Conservation (phyloP, 2,329 filamentous ascomycete species). For the Neofusicoccum umdonicola region DNA sequence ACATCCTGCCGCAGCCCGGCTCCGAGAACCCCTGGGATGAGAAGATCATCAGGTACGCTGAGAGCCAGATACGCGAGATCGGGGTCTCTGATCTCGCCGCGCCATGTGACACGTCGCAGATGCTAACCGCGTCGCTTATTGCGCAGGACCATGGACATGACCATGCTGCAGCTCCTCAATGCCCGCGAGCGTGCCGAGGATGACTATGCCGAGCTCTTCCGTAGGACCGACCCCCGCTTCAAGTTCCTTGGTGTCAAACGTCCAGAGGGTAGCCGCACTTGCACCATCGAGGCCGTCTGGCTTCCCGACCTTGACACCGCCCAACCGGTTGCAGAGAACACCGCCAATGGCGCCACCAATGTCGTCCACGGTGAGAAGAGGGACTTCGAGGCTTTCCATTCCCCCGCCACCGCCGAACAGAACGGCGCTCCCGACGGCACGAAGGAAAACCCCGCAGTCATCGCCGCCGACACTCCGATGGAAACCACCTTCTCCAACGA, state of each 20-base stretch:
- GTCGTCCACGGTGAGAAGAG: background rate
- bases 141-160: conserved; percentile 19
- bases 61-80: conserved; percentile 3
- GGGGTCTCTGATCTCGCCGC: background rate
- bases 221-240: conserved; percentile 19
- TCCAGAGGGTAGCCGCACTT: conserved; percentile 13
- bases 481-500: background rate
- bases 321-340: background rate
- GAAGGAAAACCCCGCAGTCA: background rate
- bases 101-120: background rate
- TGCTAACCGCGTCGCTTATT: background rate
- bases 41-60: conserved; percentile 18
- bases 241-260: conserved; percentile 15
- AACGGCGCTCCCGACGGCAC: background rate
- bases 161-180: conserved; percentile 18
- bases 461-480: conserved; percentile 3
- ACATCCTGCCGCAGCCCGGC: conserved; percentile 28
- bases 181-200: conserved; percentile 17
- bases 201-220: conserved; percentile 18
- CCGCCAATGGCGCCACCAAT: background rate
- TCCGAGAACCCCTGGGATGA: conserved; percentile 20
- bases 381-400: background rate
- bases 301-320: background rate
- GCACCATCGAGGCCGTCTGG: conserved; percentile 18
- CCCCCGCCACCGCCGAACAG: background rate